These are phyloP conservation scores for Cenchrus fungigraminus DNA, from an alignment of 176 grass and related monocot genomes.

Conservation along the genomic window DNA sequence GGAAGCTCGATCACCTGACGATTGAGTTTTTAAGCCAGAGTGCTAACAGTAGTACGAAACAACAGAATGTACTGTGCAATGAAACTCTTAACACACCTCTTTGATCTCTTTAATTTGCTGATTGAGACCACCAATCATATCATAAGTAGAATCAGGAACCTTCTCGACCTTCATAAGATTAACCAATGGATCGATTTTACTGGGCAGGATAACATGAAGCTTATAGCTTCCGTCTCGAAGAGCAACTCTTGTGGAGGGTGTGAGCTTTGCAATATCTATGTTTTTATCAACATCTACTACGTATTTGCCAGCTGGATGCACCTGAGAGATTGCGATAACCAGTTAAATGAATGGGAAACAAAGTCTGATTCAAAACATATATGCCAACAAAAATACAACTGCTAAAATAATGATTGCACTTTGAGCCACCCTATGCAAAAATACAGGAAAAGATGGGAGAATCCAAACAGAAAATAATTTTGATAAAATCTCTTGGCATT, in stretches of 20 bases:
- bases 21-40: slow-evolving; percentile 15
- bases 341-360: slow-evolving; percentile 6
- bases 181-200: slow-evolving; percentile 92
- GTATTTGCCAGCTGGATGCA: slow-evolving; percentile 94
- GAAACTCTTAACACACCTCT: slow-evolving; percentile 55
- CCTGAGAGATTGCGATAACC: slow-evolving; percentile 47
- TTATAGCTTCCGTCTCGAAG: slow-evolving; percentile 84
- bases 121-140: slow-evolving; percentile 98
- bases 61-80: neutral
- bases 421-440: neutral
- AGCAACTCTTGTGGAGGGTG: slow-evolving; percentile 89
- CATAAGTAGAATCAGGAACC: slow-evolving; percentile 98
- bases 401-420: neutral
- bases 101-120: slow-evolving; percentile 99
- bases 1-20: slow-evolving; percentile 98
- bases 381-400: neutral
- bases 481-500: neutral
- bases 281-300: slow-evolving; percentile 85
- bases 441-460: neutral
- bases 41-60: neutral
- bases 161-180: slow-evolving; percentile 99
- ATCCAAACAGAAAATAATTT: neutral
- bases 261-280: slow-evolving; percentile 88
- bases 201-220: slow-evolving; percentile 83
- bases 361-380: neutral